Base-by-base conservation (phyloP, 169 alveolate genomes). In the Babesia divergens region DNA sequence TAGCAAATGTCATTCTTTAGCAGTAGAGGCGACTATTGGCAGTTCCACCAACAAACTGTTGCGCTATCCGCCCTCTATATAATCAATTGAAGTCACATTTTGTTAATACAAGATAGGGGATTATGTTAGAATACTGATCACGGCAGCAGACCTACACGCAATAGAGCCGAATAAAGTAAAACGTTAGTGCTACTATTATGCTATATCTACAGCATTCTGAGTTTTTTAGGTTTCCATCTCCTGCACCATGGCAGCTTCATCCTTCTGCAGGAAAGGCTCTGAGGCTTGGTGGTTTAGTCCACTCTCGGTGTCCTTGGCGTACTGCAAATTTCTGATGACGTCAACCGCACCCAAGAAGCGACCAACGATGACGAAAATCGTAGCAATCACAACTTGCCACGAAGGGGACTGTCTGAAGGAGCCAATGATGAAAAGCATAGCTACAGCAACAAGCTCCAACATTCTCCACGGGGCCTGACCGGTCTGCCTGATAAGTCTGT, bases 401-500 rank as follows among this genome's bases (percentile, higher is more conserved):
- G 88, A 64, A 4, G 83, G 83, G 14, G 65, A 16, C 43, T 55
- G 84, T 59, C 50, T 93, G 9, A 85, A 65, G 47, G 90, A 62
- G 56, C 97, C 97, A 54, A 94, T 91, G 52, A 93, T 60, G 74
- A 94, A 94, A 49, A 94, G 92, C 34, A 94, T 80, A n/a, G 90
- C 89, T 28, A 94, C 95, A 5, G 97, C 90, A 47, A 94, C 38
- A 35, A 94, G 88, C 82, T 94, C 97, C 26, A 94, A 90, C 69
- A 89, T 87, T 46, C 97, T 86, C 97, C 97, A 94, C 54, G 97
- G 97, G 44, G 94, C 97, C 67, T 94, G 97, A n/a, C 96, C 97
- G 13, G 97, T 93, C 53, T 92, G 86, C 56, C 97, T 88, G 77
- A 94, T 94, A 7, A 94, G 84, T 31, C 96, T 88, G 74, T 94